Conservation (phyloP, 2,329 filamentous ascomycete species). For the Rasamsonia emersonii region DNA sequence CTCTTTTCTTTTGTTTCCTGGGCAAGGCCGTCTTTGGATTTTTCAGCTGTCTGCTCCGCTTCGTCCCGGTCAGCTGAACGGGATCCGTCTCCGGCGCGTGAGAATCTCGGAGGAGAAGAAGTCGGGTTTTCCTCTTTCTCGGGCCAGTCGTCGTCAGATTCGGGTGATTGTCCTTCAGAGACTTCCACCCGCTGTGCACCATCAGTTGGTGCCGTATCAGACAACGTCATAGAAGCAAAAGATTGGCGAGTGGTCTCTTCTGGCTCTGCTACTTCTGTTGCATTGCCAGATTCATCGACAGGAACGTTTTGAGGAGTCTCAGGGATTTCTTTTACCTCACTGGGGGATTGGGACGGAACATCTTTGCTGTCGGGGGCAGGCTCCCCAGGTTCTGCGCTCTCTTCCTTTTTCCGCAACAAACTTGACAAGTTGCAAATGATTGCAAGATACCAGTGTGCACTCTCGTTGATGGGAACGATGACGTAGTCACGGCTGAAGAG, state of each 20-base stretch:
- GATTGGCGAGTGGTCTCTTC: constrained; percentile 18
- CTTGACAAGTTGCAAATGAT: constrained; percentile 84
- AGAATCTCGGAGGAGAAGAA: constrained; percentile 11
- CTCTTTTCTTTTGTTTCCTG: constrained; percentile 21
- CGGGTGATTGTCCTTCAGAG: constrained; percentile 4
- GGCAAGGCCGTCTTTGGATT: constrained; percentile 10
- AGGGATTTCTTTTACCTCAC: constrained; percentile 18
- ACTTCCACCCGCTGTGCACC: constrained; percentile 1
- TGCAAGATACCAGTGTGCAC: constrained; percentile 84
- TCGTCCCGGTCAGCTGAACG: constrained; percentile 8
- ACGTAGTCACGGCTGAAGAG: constrained; percentile 82
- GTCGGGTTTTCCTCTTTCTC: constrained; percentile 21
- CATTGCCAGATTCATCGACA: constrained; percentile 1
- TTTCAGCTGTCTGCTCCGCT: constrained; percentile 6
- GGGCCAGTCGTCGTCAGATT: constrained; percentile 19
- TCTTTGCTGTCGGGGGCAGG: constrained; percentile 10
- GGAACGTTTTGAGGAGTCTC: constrained; percentile 17
- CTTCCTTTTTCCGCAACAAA: constrained; percentile 33
- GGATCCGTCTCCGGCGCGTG: constrained; percentile 9
- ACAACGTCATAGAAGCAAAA: constrained; percentile 22
- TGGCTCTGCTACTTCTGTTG: constrained; percentile 8
- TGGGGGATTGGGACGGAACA: constrained; percentile 6
- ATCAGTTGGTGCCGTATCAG: constrained; percentile 11
- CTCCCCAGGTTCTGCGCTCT: constrained; percentile 5
- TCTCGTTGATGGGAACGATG: constrained; percentile 83